Percentiles rank a stretch among this genome's conserved stretches.
phyloP scores from a whole-genome alignment of 768 basidiomycete species.

The Hebeloma cylindrosporum region DNA sequence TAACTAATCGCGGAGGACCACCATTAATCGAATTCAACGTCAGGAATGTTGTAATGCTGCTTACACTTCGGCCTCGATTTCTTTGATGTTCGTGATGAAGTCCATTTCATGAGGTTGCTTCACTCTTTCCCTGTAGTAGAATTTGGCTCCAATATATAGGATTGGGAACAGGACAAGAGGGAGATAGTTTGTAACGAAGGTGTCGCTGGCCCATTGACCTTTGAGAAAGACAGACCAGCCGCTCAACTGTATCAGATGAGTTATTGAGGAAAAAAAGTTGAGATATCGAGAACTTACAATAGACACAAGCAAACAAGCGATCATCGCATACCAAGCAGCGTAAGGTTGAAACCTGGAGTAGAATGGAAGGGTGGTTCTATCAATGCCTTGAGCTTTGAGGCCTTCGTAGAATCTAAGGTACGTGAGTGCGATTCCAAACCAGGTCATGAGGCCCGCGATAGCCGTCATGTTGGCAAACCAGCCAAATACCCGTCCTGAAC shows the following conservation, averaged over 20 bases:
- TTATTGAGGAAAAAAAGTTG: background rate
- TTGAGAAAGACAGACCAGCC: conserved; percentile 44
- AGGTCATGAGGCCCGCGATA: conserved; percentile 69
- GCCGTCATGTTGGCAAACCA: conserved; percentile 84
- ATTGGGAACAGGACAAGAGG: conserved; percentile 73
- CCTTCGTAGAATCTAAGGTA: conserved; percentile 88
- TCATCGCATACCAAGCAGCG: conserved; percentile 61
- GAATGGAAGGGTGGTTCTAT: conserved; percentile 73
- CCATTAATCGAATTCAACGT: background rate
- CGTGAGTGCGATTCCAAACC: conserved; percentile 76
- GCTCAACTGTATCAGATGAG: conserved; percentile 34
- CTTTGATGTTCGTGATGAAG: conserved; percentile 67
- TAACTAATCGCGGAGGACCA: conserved; percentile 33
- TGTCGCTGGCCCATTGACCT: conserved; percentile 47
- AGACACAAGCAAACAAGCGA: conserved; percentile 49
- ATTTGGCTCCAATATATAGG: conserved; percentile 60
- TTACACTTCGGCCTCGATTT: conserved; percentile 66
- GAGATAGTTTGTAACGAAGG: conserved; percentile 85
- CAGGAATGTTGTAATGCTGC: conserved; percentile 17
- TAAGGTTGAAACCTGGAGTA: conserved; percentile 65
- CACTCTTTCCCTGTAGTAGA: conserved; percentile 48
- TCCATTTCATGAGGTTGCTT: conserved; percentile 75
- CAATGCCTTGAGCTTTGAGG: conserved; percentile 74
- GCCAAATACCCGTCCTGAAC: conserved; percentile 71
- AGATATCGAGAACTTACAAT: conserved; percentile 46